Evolutionary conservation across 2,329 filamentous ascomycete genomes (phyloP).

Genomic region (Metarhizium sp.): DNA sequence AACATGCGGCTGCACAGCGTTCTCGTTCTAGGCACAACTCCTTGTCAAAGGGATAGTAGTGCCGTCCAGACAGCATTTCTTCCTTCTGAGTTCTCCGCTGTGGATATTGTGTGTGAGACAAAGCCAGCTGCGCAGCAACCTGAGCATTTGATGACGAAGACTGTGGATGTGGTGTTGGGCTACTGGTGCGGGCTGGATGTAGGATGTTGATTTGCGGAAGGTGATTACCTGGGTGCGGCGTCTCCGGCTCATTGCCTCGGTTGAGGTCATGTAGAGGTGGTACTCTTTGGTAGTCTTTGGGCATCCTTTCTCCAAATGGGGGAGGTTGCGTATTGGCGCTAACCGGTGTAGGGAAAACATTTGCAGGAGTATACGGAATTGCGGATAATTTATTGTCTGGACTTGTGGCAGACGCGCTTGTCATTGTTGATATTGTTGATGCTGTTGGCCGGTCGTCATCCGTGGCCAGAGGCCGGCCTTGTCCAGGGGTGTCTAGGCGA

Average conservation of each 20-base stretch:
- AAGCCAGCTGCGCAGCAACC: constrained; percentile 48
- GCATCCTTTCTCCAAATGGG: constrained; percentile 37
- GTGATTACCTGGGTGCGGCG: constrained; percentile 38
- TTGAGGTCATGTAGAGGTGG: constrained; percentile 51
- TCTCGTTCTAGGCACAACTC: constrained; percentile 78
- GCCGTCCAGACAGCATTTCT: constrained; percentile 74
- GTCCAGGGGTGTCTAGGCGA: constrained; percentile 50
- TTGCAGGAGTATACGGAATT: constrained; percentile 43
- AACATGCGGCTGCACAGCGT: constrained; percentile 70
- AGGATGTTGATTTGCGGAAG: constrained; percentile 50
- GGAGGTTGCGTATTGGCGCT: constrained; percentile 42
- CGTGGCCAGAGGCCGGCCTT: constrained; percentile 41
- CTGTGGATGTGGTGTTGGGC: constrained; percentile 31
- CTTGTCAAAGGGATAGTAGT: constrained; percentile 71
- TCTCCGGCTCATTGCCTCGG: constrained; percentile 42
- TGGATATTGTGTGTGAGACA: constrained; percentile 45
- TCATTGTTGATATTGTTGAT: constrained; percentile 49
- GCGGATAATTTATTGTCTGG: constrained; percentile 55
- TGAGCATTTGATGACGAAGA: constrained; percentile 33
- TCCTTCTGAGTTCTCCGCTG: constrained; percentile 63
- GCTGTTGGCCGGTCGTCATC: constrained; percentile 53
- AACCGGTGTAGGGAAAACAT: constrained; percentile 52
- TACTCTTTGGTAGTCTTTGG: constrained; percentile 52
- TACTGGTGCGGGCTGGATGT: constrained; percentile 40
- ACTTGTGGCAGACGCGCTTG: constrained; percentile 47